These are phyloP conservation scores for Phytophthora uliginosa DNA, from an alignment of 352 stramenopile genomes.

Conservation along the genomic window DNA sequence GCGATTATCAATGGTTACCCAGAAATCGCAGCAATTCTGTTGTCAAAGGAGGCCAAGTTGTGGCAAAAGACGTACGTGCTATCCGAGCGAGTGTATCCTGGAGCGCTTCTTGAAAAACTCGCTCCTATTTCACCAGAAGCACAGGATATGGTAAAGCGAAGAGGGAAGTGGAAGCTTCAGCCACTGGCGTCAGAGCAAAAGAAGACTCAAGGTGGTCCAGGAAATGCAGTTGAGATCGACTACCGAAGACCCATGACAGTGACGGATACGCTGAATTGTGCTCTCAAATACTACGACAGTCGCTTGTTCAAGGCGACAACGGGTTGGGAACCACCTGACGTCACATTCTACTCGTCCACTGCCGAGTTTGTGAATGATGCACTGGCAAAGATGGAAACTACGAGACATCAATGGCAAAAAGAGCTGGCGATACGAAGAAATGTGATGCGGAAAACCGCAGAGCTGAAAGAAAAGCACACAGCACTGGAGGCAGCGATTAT, in stretches of 20 bases:
- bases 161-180: slow-evolving; percentile 62
- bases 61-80: slow-evolving; percentile 76
- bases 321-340: slow-evolving; percentile 43
- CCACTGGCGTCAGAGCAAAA: slow-evolving; percentile 38
- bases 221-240: slow-evolving; percentile 5
- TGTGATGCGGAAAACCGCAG: slow-evolving; percentile 52
- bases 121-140: slow-evolving; percentile 18
- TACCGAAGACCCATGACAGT: slow-evolving; percentile 51
- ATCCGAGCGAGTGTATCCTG: slow-evolving; percentile 56
- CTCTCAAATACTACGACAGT: slow-evolving; percentile 54
- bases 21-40: slow-evolving; percentile 60
- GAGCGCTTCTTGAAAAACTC: slow-evolving; percentile 25
- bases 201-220: not conserved
- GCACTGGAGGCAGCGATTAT: slow-evolving; percentile 60
- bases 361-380: slow-evolving; percentile 38
- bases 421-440: slow-evolving; percentile 59
- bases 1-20: slow-evolving; percentile 75
- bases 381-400: slow-evolving; percentile 31
- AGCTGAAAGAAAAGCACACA: slow-evolving; percentile 55
- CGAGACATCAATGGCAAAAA: slow-evolving; percentile 25
- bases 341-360: slow-evolving; percentile 53
- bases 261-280: slow-evolving; percentile 59
- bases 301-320: slow-evolving; percentile 31
- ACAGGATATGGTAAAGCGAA: slow-evolving; percentile 13
- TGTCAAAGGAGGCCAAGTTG: slow-evolving; percentile 58